phyloP scores from a whole-genome alignment of 78 protist species.

The Acrasis kona region DNA sequence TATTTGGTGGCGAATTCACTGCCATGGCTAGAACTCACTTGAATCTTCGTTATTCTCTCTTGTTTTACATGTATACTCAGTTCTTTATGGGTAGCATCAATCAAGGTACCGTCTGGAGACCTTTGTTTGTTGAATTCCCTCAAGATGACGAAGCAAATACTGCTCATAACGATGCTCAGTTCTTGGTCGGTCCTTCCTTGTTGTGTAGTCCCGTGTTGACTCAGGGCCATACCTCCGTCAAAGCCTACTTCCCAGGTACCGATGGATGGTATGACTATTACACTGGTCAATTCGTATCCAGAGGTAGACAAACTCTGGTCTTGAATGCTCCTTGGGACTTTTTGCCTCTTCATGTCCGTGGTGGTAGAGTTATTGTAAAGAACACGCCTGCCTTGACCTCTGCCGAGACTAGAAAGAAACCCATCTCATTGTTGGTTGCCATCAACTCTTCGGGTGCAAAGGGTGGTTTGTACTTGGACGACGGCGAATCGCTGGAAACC shows the following conservation, averaged over 20 bases:
- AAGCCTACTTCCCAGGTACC: constrained; percentile 36
- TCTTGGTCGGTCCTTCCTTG: constrained; percentile 50
- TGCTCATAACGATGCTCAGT: constrained; percentile 17
- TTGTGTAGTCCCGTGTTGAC: constrained; percentile 50
- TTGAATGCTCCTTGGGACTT: constrained; percentile 51
- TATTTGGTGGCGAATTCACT: constrained; percentile 64
- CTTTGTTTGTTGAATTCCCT: constrained; percentile 61
- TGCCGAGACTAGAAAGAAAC: constrained; percentile 57
- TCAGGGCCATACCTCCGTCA: background rate
- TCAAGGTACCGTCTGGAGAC: constrained; percentile 75
- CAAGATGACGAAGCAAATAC: background rate
- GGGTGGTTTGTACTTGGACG: constrained; percentile 76
- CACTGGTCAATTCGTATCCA: background rate
- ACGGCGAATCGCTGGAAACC: constrained; percentile 45
- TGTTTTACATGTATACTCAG: constrained; percentile 80
- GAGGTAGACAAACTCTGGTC: constrained; percentile 5
- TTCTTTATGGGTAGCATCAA: constrained; percentile 45
- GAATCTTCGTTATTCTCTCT: constrained; percentile 64
- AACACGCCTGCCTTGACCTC: constrained; percentile 69
- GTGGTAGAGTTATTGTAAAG: constrained; percentile 73
- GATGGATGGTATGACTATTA: constrained; percentile 18
- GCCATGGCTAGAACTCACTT: constrained; percentile 40
- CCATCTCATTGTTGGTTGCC: constrained; percentile 65
- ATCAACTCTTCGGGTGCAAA: constrained; percentile 10
- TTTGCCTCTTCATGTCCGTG: constrained; percentile 71